Percentiles rank a stretch among this genome's conserved stretches.
Evolutionary conservation across 228 moss, liverwort and hornwort species (phyloP).

Genomic region (Sphagnum magellanicum): DNA sequence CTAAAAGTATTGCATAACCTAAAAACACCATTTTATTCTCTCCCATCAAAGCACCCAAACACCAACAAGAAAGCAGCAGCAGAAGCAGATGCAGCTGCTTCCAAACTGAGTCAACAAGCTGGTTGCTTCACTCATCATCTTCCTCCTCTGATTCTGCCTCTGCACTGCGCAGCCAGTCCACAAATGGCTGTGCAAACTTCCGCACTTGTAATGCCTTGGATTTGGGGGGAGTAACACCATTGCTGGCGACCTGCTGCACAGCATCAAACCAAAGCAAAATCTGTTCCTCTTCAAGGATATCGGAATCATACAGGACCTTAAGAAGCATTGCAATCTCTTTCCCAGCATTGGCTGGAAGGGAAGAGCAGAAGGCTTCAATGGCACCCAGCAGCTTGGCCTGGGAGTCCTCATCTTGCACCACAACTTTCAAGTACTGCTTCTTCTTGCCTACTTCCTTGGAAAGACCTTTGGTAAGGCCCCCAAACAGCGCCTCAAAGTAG

Average conservation of each 20-base stretch:
- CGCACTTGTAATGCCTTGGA: conserved; percentile 35
- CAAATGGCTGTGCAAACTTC: conserved; percentile 66
- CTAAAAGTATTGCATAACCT: too few relatives aligned
- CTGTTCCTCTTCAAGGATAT: conserved; percentile 91
- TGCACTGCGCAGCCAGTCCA: conserved; percentile 86
- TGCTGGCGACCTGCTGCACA: conserved; percentile 8
- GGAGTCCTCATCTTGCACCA: conserved; percentile 46
- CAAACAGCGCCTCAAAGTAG: conserved; percentile 69
- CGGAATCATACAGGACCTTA: conserved; percentile 78
- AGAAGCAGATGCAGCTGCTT: too few relatives aligned
- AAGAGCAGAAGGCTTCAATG: conserved; percentile 51
- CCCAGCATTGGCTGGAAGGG: conserved; percentile 47
- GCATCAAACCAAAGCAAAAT: conserved; percentile 75
- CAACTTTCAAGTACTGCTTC: conserved; percentile 54
- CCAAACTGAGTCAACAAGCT: background rate
- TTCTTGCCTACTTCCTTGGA: conserved; percentile 73
- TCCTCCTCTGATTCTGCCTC: conserved; percentile 72
- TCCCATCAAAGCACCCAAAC: too few relatives aligned
- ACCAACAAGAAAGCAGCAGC: too few relatives aligned
- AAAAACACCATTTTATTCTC: too few relatives aligned
- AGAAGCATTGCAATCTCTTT: conserved; percentile 90
- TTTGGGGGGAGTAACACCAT: background rate
- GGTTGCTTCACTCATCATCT: conserved; percentile 15
- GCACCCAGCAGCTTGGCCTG: conserved; percentile 56
- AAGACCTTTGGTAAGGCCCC: conserved; percentile 70